phyloP scores from a whole-genome alignment of 1,284 basidiomycete species.

The Pyrrhoderma lamaoense region DNA sequence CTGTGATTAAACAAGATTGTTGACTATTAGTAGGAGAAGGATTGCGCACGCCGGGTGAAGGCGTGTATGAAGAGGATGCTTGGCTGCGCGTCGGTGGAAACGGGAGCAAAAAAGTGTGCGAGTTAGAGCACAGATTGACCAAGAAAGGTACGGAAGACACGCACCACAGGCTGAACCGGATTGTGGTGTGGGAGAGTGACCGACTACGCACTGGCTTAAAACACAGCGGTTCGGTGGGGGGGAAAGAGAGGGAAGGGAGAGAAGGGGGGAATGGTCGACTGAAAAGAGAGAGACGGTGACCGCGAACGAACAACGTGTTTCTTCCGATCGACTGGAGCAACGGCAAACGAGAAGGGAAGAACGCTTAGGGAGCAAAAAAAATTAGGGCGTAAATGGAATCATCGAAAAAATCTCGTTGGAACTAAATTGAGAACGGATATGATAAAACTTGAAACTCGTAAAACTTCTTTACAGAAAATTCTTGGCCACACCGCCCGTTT shows the following conservation, averaged over 20 bases:
- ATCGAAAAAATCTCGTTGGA: slow-evolving; percentile 5
- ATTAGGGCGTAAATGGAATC: slow-evolving; percentile 16
- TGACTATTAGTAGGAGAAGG: too few species aligned
- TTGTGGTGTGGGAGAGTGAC: too few species aligned
- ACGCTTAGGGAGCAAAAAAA: slow-evolving; percentile 14
- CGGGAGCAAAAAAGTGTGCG: too few species aligned
- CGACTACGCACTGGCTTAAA: too few species aligned
- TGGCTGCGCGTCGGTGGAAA: too few species aligned
- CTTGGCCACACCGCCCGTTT: slow-evolving; percentile 12
- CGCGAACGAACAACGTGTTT: slow-evolving; percentile 19
- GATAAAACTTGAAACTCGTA: slow-evolving; percentile 14
- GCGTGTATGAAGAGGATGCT: too few species aligned
- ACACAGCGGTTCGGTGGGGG: not conserved
- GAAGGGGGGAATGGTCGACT: slow-evolving; percentile 20
- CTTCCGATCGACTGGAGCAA: slow-evolving; percentile 28
- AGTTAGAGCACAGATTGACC: too few species aligned
- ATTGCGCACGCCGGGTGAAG: too few species aligned
- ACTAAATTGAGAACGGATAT: slow-evolving; percentile 13
- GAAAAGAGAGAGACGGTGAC: slow-evolving; percentile 7
- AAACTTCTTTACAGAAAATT: slow-evolving; percentile 13
- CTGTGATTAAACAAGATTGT: too few species aligned
- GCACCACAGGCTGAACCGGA: too few species aligned
- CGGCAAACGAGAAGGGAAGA: slow-evolving; percentile 17
- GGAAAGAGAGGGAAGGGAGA: slow-evolving; percentile 14
- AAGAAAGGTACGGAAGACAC: too few species aligned